Conservation (phyloP, 441 rosid genomes). For the Gossypium lobatum region DNA sequence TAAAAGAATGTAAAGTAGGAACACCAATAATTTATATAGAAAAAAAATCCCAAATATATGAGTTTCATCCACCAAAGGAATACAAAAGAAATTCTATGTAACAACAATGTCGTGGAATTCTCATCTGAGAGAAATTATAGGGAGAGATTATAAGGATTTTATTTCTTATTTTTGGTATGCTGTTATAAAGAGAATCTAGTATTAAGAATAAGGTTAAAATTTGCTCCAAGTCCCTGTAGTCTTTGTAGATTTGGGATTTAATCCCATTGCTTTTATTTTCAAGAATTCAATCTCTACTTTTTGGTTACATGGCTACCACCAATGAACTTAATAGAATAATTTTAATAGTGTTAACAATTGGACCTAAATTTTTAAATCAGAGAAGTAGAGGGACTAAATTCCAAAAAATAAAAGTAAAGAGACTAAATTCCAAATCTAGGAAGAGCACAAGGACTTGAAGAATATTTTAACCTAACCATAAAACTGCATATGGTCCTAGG, state of each 20-base stretch:
- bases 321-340: neutral
- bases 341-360: neutral
- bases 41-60: neutral
- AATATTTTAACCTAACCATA: neutral
- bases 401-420: neutral
- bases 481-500: neutral
- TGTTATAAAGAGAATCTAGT: neutral
- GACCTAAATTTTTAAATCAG: neutral
- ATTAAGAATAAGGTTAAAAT: neutral
- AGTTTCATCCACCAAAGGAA: slow-evolving; percentile 6
- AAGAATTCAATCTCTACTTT: neutral
- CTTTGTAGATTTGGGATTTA: neutral
- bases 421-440: neutral
- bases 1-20: neutral
- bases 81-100: neutral
- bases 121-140: neutral
- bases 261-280: neutral
- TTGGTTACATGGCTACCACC: neutral
- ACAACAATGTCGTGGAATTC: neutral
- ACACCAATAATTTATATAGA: neutral
- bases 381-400: neutral
- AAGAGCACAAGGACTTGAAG: neutral
- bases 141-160: neutral
- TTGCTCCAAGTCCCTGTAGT: neutral
- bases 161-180: neutral